Conservation (phyloP, 345 rosid genomes). For the Viola odorata region DNA sequence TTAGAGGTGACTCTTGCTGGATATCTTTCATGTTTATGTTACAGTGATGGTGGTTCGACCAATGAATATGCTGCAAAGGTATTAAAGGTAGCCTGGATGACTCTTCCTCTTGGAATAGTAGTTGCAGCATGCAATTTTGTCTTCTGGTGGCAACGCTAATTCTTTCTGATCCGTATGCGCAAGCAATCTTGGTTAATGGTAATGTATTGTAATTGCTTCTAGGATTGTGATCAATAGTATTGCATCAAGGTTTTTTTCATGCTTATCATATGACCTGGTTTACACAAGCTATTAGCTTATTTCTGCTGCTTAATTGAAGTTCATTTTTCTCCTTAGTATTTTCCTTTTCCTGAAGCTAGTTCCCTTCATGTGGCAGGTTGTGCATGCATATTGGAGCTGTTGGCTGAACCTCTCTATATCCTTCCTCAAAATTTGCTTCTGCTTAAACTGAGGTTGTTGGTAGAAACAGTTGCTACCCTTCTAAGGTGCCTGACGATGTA, state of each 20-base stretch:
- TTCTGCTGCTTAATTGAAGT: not conserved
- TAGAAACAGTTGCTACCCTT: constrained; percentile 77
- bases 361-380: constrained; percentile 41
- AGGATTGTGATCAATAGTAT: not conserved
- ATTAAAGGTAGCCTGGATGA: constrained; percentile 80
- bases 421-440: constrained; percentile 78
- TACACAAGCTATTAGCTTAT: not conserved
- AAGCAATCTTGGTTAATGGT: constrained; percentile 87
- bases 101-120: constrained; percentile 60
- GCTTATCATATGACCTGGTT: not conserved
- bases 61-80: constrained; percentile 40
- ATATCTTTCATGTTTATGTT: too few species aligned
- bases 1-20: too few species aligned
- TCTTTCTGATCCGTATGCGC: constrained; percentile 53
- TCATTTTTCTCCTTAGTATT: not conserved
- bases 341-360: not conserved
- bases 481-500: constrained; percentile 69
- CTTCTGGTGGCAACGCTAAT: constrained; percentile 83
- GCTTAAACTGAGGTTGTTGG: constrained; percentile 62
- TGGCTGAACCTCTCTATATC: constrained; percentile 88
- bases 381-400: constrained; percentile 81
- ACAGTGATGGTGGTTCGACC: constrained; percentile 46
- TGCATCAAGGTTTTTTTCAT: not conserved
- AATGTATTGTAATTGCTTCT: constrained; percentile 5
- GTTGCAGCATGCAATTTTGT: constrained; percentile 46